Conservation (phyloP, 257 asterid genomes). For the Avicennia marina region DNA sequence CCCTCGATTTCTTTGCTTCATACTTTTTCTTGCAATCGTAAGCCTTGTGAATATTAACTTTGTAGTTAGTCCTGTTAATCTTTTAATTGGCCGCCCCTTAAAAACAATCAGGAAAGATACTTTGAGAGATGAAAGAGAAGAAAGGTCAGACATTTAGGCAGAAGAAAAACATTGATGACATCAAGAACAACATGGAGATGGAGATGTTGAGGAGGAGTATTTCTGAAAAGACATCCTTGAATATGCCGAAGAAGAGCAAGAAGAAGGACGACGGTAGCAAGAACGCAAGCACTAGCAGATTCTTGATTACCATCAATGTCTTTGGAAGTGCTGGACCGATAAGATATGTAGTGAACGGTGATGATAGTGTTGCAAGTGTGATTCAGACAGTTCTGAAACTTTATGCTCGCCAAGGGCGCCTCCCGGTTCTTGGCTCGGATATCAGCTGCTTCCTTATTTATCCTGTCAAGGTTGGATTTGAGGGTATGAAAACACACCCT, state of each 20-base stretch:
- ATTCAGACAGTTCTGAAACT: constrained; percentile 35
- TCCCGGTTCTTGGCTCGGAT: constrained; percentile 47
- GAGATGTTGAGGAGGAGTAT: background rate
- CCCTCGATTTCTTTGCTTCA: too few species aligned
- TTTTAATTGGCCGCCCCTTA: too few species aligned
- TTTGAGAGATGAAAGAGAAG: too few species aligned
- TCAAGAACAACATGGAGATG: background rate
- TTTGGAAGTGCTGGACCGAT: constrained; percentile 63
- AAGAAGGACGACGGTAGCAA: background rate
- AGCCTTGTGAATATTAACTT: too few species aligned
- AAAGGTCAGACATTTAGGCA: too few species aligned
- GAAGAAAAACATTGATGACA: too few species aligned
- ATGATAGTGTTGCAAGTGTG: constrained; percentile 38
- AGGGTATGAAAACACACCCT: constrained; percentile 22
- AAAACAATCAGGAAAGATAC: too few species aligned
- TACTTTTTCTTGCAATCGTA: too few species aligned
- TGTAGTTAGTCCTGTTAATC: too few species aligned
- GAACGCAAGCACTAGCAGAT: constrained; percentile 6
- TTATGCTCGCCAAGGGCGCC: constrained; percentile 51
- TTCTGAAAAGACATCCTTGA: background rate
- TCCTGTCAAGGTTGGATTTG: constrained; percentile 35
- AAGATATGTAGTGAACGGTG: constrained; percentile 44
- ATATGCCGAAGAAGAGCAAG: background rate
- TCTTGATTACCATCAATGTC: constrained; percentile 43
- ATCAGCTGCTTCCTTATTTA: constrained; percentile 33